Base-by-base conservation (phyloP, 805 yeast genomes). In the Brettanomyces nanus region DNA sequence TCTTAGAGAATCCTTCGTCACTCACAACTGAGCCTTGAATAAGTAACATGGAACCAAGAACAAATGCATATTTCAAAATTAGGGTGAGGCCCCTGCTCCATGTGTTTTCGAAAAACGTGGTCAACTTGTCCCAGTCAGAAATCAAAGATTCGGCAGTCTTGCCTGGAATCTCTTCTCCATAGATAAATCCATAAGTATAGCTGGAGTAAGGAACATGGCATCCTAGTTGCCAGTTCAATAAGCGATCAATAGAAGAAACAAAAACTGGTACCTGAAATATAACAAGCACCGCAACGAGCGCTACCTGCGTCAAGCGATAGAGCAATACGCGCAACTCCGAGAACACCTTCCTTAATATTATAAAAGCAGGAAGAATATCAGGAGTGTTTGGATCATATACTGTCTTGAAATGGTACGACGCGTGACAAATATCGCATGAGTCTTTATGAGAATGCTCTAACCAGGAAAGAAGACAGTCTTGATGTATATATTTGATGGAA, bases 401-500 rank as follows among this genome's bases (percentile, higher is more conserved):
- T 18, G 63, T 54, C 51, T 37, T 60, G 45, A 44, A 84, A 39
- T 66, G 69, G 58, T 82, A 87, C 21, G 77, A 73, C 26, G 82
- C 66, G 50, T 86, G 81, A 58, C 97, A 92, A 29, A 92, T 83
- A 56, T 90, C 97, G 69, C 97, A 92, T 28, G 73, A 68, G 25
- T 70, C 69, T 42, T 78, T 75, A 36, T 72, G 66, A 15, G 84
- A 67, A 53, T 77, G 87, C 36, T 70, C 67, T 29, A 92, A 71
- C 98, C 98, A 90, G 52, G 85, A 92, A 50, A 77, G 63, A 33
- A 90, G 61, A 58, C 99, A 92, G 39, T 82, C 94, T 58, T 90
- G 95, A 58, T 92, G 99, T 38, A 92, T 85, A 52, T 79, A 89
- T 55, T 81, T 82, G 56, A 92, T 94, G 11, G 95, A 82, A 2